phyloP scores from a whole-genome alignment of 208 protist species.

The Phytomonas francai region DNA sequence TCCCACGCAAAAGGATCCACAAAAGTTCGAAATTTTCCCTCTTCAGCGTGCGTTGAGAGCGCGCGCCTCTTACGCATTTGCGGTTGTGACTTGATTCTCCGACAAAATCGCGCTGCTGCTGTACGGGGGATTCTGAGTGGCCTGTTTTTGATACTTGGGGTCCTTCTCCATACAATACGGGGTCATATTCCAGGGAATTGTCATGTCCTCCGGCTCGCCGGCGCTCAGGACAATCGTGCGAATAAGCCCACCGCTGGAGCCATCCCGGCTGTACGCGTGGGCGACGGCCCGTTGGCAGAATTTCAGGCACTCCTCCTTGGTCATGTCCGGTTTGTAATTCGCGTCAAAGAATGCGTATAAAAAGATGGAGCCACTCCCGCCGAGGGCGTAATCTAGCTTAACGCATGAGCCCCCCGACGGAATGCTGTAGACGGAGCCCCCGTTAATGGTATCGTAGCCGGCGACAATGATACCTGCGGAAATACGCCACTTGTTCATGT shows the following conservation, averaged over 20 bases:
- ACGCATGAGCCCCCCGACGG: constrained; percentile 92
- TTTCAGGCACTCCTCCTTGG: constrained; percentile 91
- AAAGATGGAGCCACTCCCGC: constrained; percentile 97
- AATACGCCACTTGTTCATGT: constrained; percentile 95
- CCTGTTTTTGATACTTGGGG: constrained; percentile 64
- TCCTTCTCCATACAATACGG: constrained; percentile 90
- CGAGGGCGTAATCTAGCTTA: constrained; percentile 92
- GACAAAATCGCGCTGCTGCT: constrained; percentile 72
- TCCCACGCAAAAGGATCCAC: not conserved
- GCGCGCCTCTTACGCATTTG: not conserved
- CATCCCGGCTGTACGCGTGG: constrained; percentile 97
- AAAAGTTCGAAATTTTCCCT: not conserved
- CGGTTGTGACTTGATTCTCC: constrained; percentile 22
- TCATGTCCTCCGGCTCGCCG: constrained; percentile 72
- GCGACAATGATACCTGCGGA: constrained; percentile 96
- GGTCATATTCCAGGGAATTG: constrained; percentile 74
- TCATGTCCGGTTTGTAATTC: constrained; percentile 95
- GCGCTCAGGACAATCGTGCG: constrained; percentile 88
- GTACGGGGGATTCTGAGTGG: constrained; percentile 64
- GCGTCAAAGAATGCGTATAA: constrained; percentile 98
- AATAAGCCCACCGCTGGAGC: constrained; percentile 97
- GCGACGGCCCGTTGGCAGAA: constrained; percentile 95
- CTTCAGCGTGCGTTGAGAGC: not conserved
- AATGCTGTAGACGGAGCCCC: constrained; percentile 96
- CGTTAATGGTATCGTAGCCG: constrained; percentile 95